Conservation (phyloP, 495 filamentous ascomycete genomes). For the Podospora tetraspora region DNA sequence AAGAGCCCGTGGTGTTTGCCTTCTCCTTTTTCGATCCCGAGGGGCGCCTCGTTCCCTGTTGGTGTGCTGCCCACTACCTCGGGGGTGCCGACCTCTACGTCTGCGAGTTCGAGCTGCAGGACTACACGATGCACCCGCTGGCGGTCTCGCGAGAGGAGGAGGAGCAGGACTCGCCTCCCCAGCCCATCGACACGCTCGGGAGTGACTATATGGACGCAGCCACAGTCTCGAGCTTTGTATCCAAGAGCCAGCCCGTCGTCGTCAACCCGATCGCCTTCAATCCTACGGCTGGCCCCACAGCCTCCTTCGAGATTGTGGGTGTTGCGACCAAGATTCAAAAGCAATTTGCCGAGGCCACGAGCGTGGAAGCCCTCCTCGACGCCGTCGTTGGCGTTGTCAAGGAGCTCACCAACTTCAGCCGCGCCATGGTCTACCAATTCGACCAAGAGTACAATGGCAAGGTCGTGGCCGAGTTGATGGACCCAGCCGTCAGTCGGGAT, state of each 20-base stretch:
- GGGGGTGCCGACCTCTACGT: constrained; percentile 19
- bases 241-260: constrained; percentile 19
- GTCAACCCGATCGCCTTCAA: not conserved
- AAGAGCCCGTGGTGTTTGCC: constrained; percentile 23
- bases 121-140: constrained; percentile 21
- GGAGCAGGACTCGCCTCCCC: not conserved
- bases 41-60: constrained; percentile 20
- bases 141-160: not conserved
- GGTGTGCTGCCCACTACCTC: constrained; percentile 26
- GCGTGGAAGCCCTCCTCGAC: constrained; percentile 17
- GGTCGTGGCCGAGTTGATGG: constrained; percentile 26
- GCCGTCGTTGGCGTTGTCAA: constrained; percentile 19
- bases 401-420: constrained; percentile 22
- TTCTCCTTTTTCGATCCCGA: constrained; percentile 23
- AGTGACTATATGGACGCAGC: constrained; percentile 25
- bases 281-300: constrained; percentile 6
- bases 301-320: constrained; percentile 20
- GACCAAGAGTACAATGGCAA: constrained; percentile 25
- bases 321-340: constrained; percentile 23
- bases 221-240: constrained; percentile 22
- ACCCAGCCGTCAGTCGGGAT: constrained; percentile 19
- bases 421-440: constrained; percentile 26
- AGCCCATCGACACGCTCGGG: constrained; percentile 23
- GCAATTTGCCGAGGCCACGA: constrained; percentile 16
- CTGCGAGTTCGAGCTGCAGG: constrained; percentile 28